Evolutionary conservation across 768 basidiomycete species (phyloP).

Genomic region (Naganishia friedmannii): DNA sequence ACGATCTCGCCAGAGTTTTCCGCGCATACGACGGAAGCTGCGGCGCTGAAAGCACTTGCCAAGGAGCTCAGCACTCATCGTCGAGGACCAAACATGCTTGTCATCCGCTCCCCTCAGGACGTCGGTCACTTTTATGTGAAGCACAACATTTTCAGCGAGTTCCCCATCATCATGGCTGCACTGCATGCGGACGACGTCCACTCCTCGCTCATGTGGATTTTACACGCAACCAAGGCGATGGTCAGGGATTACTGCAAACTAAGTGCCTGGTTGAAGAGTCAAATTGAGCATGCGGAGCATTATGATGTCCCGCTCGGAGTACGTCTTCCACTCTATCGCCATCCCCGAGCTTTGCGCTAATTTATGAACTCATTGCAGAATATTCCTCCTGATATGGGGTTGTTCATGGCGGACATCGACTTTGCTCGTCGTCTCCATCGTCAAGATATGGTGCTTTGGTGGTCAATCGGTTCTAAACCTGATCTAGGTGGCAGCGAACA

Average conservation of each 20-base stretch:
- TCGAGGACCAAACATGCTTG: constrained; percentile 60
- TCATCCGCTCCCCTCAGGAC: constrained; percentile 82
- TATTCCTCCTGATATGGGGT: constrained; percentile 80
- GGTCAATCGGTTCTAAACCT: constrained; percentile 82
- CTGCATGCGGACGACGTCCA: constrained; percentile 58
- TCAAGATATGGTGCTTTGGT: constrained; percentile 93
- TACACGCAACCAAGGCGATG: constrained; percentile 76
- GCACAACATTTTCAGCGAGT: constrained; percentile 69
- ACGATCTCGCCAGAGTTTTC: constrained; percentile 39
- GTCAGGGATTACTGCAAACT: constrained; percentile 73
- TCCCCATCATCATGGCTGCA: constrained; percentile 78
- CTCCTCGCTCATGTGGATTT: constrained; percentile 88
- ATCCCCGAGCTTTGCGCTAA: neutral
- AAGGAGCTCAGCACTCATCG: constrained; percentile 78
- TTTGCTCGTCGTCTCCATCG: constrained; percentile 81
- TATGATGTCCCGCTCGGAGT: constrained; percentile 84
- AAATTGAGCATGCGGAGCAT: constrained; percentile 76
- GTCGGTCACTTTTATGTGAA: constrained; percentile 73
- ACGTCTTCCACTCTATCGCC: constrained; percentile 22
- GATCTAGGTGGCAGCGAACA: constrained; percentile 92
- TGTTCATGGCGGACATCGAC: constrained; percentile 82
- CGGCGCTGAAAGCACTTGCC: constrained; percentile 80
- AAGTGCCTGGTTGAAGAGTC: constrained; percentile 74
- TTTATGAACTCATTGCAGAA: constrained; percentile 55
- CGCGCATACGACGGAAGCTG: constrained; percentile 58